Conservation (phyloP, 2,329 filamentous ascomycete species). For the Alternaria brassicae region DNA sequence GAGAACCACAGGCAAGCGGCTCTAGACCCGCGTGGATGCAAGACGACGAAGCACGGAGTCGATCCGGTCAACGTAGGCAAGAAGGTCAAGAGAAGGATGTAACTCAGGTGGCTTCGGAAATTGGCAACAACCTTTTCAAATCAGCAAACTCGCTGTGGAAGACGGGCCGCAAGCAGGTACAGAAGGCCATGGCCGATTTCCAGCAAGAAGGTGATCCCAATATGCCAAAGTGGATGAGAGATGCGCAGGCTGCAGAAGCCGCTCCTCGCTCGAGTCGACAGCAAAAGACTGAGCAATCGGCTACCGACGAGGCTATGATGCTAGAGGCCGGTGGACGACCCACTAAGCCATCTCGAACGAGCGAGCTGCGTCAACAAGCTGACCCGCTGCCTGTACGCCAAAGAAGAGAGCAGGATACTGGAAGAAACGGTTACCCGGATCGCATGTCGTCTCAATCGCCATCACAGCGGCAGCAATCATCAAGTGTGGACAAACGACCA, state of each 20-base stretch:
- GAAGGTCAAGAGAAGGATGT: slow-evolving; percentile 74
- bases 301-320: slow-evolving; percentile 72
- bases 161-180: slow-evolving; percentile 87
- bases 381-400: slow-evolving; percentile 34
- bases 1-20: slow-evolving; percentile 41
- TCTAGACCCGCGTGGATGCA: slow-evolving; percentile 69
- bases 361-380: slow-evolving; percentile 30
- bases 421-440: slow-evolving; percentile 41
- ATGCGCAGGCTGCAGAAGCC: slow-evolving; percentile 59
- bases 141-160: slow-evolving; percentile 97
- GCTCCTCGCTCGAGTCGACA: slow-evolving; percentile 31
- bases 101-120: slow-evolving; percentile 78
- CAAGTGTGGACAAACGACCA: slow-evolving; percentile 47
- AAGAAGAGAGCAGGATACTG: slow-evolving; percentile 32
- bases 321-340: slow-evolving; percentile 73
- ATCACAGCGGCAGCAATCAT: slow-evolving; percentile 47
- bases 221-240: slow-evolving; percentile 96
- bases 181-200: slow-evolving; percentile 90
- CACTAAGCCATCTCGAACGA: slow-evolving; percentile 46
- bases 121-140: slow-evolving; percentile 87
- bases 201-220: slow-evolving; percentile 73
- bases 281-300: slow-evolving; percentile 31
- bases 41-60: slow-evolving; percentile 60
- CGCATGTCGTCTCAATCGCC: slow-evolving; percentile 51
- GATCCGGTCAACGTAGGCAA: slow-evolving; percentile 56